These are phyloP conservation scores for Tuber brumale DNA, from an alignment of 495 filamentous ascomycete species.

Conservation along the genomic window DNA sequence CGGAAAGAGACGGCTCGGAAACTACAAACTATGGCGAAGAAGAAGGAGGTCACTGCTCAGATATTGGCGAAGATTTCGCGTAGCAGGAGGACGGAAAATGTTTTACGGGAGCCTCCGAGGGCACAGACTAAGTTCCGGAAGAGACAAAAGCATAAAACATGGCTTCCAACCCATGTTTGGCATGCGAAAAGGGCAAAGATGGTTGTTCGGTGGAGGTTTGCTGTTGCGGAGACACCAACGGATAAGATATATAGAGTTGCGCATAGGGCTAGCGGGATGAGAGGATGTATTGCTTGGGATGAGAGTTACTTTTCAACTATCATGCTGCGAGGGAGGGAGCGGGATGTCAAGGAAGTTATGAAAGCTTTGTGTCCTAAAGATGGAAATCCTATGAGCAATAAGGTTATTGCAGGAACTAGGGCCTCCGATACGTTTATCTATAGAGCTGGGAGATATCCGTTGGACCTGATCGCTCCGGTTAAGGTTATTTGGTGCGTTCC, in stretches of 20 bases:
- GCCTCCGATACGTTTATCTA: slow-evolving; percentile 60
- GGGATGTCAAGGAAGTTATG: slow-evolving; percentile 59
- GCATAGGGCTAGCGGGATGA: slow-evolving; percentile 64
- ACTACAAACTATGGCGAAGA: slow-evolving; percentile 58
- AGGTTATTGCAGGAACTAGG: slow-evolving; percentile 59
- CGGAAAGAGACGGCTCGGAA: slow-evolving; percentile 76
- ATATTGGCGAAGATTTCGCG: slow-evolving; percentile 27
- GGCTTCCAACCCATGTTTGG: slow-evolving; percentile 91
- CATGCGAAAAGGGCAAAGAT: slow-evolving; percentile 89
- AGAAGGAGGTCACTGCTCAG: slow-evolving; percentile 52
- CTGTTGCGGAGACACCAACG: slow-evolving; percentile 72
- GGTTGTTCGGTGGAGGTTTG: slow-evolving; percentile 82
- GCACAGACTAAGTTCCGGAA: slow-evolving; percentile 69
- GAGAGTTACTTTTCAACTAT: slow-evolving; percentile 92
- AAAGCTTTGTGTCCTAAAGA: slow-evolving; percentile 56
- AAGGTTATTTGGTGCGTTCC: slow-evolving; percentile 61
- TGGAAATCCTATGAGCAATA: slow-evolving; percentile 54
- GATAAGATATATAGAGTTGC: slow-evolving; percentile 84
- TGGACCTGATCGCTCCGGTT: slow-evolving; percentile 64
- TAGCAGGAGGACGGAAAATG: slow-evolving; percentile 43
- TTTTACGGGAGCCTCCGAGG: slow-evolving; percentile 59
- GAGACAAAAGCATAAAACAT: slow-evolving; percentile 80
- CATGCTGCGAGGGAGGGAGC: slow-evolving; percentile 61
- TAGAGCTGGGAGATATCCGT: slow-evolving; percentile 52
- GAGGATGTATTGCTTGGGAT: slow-evolving; percentile 75